Percentiles rank a stretch among this genome's conserved stretches.
These are phyloP conservation scores for Discostella stelligera DNA, from an alignment of 352 stramenopile genomes.

Conservation along the genomic window DNA sequence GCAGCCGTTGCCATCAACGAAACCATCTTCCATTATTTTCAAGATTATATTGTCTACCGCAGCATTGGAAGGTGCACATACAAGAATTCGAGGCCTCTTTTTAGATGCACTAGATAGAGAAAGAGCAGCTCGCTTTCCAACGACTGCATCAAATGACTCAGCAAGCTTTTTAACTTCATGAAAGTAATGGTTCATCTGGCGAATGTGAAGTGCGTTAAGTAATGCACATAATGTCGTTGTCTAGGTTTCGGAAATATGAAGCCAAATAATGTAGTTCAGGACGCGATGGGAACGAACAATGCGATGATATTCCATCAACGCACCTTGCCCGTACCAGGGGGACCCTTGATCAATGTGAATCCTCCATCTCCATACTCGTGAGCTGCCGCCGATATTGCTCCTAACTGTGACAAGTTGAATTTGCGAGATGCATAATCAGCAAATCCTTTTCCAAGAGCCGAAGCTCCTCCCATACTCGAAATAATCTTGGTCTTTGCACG, in stretches of 20 bases:
- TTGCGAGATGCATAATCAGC: slow-evolving; percentile 67
- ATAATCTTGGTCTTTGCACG: slow-evolving; percentile 51
- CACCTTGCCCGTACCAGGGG: slow-evolving; percentile 57
- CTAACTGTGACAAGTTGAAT: slow-evolving; percentile 79
- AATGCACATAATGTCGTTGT: slow-evolving; percentile 80
- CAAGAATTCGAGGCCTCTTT: slow-evolving; percentile 75
- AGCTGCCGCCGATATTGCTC: slow-evolving; percentile 65
- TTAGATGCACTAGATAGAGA: slow-evolving; percentile 57
- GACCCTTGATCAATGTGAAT: slow-evolving; percentile 83
- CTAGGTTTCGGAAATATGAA: slow-evolving; percentile 30
- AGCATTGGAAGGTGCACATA: slow-evolving; percentile 91
- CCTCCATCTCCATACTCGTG: slow-evolving; percentile 76
- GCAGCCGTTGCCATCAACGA: slow-evolving; percentile 90
- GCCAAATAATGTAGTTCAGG: too few species aligned
- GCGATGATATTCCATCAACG: slow-evolving; percentile 8
- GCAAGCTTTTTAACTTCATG: slow-evolving; percentile 69
- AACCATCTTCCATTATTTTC: slow-evolving; percentile 95
- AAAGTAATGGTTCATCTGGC: slow-evolving; percentile 83
- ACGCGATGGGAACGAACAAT: background rate
- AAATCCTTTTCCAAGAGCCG: slow-evolving; percentile 77
- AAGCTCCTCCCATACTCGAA: slow-evolving; percentile 60
- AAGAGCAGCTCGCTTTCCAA: slow-evolving; percentile 53
- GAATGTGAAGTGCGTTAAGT: slow-evolving; percentile 82
- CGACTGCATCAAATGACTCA: slow-evolving; percentile 42
- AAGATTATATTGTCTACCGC: slow-evolving; percentile 94